phyloP scores from a whole-genome alignment of 1,284 basidiomycete genomes.

The Sporisorium reilianum region DNA sequence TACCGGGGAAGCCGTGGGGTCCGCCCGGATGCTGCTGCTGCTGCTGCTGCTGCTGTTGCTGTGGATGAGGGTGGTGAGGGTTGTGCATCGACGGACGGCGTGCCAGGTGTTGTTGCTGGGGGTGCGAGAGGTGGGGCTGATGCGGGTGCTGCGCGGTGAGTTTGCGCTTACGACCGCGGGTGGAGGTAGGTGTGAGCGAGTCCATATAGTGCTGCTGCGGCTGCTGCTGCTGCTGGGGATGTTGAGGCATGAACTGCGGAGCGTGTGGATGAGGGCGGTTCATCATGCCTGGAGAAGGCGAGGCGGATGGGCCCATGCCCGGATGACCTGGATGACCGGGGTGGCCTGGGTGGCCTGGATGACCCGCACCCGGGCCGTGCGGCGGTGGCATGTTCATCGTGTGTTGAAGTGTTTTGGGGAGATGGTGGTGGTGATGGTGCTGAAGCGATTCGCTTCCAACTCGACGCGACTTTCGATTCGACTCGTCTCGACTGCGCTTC shows the following conservation, averaged over 20 bases:
- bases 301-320: constrained; percentile 21
- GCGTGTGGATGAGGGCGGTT: constrained; percentile 33
- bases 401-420: neutral
- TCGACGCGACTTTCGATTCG: constrained; percentile 14
- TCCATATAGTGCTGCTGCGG: constrained; percentile 44
- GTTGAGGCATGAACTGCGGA: constrained; percentile 37
- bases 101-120: constrained; percentile 20
- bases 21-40: constrained; percentile 12
- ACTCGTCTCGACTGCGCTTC: constrained; percentile 1
- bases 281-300: constrained; percentile 44
- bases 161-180: constrained; percentile 46
- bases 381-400: constrained; percentile 52
- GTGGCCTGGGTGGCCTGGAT: constrained; percentile 31
- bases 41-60: constrained; percentile 11
- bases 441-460: neutral
- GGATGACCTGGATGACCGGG: constrained; percentile 33
- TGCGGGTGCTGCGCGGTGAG: constrained; percentile 33
- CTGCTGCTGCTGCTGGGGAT: constrained; percentile 27
- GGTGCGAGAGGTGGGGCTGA: constrained; percentile 13
- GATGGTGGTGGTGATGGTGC: constrained; percentile 7
- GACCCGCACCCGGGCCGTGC: constrained; percentile 36
- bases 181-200: constrained; percentile 33
- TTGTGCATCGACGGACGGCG: constrained; percentile 41
- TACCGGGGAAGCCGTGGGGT: constrained; percentile 19
- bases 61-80: constrained; percentile 20